Percentiles rank a stretch among this genome's conserved stretches.
Conservation (phyloP, 768 basidiomycete genomes). For the Russula sp. region DNA sequence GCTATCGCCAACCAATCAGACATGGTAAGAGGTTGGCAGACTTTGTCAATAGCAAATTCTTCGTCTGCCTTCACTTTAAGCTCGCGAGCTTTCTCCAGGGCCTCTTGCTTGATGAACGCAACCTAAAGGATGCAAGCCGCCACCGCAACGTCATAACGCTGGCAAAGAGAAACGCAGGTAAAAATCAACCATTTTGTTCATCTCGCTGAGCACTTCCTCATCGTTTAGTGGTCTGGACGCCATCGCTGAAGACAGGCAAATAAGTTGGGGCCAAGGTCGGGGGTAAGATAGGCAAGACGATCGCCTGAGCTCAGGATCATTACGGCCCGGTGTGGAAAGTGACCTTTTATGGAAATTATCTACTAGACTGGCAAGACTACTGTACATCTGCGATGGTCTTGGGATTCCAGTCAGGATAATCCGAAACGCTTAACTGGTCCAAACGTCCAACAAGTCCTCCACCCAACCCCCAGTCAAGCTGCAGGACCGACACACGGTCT, state of each 20-base stretch:
- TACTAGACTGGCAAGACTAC: not conserved
- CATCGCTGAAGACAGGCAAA: constrained; percentile 41
- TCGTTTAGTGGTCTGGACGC: constrained; percentile 82
- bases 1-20: not conserved
- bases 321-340: not conserved
- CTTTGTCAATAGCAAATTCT: constrained; percentile 99
- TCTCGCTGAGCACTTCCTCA: constrained; percentile 92
- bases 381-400: constrained; percentile 17
- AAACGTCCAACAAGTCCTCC: constrained; percentile 21
- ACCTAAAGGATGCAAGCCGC: constrained; percentile 45
- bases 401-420: constrained; percentile 30
- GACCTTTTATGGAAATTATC: not conserved
- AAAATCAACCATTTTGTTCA: constrained; percentile 91
- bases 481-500: constrained; percentile 7
- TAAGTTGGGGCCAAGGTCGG: not conserved
- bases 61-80: constrained; percentile 97
- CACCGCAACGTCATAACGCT: constrained; percentile 10
- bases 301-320: not conserved
- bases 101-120: constrained; percentile 98
- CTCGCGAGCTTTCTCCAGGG: constrained; percentile 94
- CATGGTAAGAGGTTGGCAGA: constrained; percentile 31
- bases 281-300: not conserved
- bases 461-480: constrained; percentile 21
- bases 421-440: constrained; percentile 18
- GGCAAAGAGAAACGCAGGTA: constrained; percentile 29